These are phyloP conservation scores for Hamamelis virginiana DNA, from an alignment of 164 flowering plant species.

Conservation along the genomic window DNA sequence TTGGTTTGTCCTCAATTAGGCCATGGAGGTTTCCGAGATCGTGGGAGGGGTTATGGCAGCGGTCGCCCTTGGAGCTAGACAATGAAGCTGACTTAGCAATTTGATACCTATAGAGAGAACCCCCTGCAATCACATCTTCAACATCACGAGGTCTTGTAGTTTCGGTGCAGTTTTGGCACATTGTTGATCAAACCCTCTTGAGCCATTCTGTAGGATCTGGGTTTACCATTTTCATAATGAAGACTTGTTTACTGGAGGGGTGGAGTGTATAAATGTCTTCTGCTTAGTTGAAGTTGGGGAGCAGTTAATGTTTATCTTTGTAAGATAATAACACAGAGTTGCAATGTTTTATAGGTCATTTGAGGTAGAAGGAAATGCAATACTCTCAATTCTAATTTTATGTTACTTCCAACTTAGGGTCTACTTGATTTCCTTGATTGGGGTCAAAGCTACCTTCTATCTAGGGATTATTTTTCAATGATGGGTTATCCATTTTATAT, in stretches of 20 bases:
- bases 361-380: no score
- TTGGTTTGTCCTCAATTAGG: conserved; percentile 29
- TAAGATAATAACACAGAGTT: background rate
- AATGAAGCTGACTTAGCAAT: background rate
- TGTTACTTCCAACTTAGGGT: no score
- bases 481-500: no score
- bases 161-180: background rate
- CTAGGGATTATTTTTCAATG: no score
- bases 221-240: background rate
- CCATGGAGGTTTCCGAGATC: conserved; percentile 72
- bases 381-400: no score
- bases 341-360: no score
- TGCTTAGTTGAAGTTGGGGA: background rate
- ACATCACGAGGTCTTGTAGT: background rate
- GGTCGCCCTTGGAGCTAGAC: conserved; percentile 60
- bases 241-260: background rate
- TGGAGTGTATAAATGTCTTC: background rate
- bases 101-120: no score
- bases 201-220: background rate
- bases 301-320: background rate
- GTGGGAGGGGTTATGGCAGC: conserved; percentile 71
- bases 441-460: no score
- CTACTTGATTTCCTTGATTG: no score
- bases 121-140: background rate
- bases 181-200: background rate